phyloP scores from a whole-genome alignment of 805 yeast genomes.

The Deakozyma indianensis region DNA sequence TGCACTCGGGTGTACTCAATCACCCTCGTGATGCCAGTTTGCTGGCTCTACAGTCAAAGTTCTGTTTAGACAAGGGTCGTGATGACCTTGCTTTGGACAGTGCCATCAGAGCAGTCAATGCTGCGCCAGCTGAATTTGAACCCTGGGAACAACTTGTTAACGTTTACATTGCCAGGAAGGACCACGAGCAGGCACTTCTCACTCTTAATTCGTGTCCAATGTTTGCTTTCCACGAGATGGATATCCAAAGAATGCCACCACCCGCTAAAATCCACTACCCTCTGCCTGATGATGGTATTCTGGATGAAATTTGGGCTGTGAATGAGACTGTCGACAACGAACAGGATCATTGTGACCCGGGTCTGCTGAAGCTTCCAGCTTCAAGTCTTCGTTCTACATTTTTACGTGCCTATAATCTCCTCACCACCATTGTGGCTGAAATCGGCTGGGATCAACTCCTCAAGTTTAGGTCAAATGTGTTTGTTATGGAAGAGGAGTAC shows the following conservation, averaged over 20 bases:
- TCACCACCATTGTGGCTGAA: constrained; percentile 50
- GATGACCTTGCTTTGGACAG: constrained; percentile 41
- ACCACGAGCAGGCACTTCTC: constrained; percentile 45
- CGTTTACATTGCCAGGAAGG: constrained; percentile 40
- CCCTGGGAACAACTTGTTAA: constrained; percentile 56
- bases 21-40: constrained; percentile 44
- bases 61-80: constrained; percentile 40
- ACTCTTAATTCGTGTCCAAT: constrained; percentile 68
- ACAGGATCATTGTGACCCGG: constrained; percentile 29
- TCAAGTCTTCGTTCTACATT: constrained; percentile 39
- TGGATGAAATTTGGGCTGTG: constrained; percentile 34
- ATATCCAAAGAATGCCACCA: constrained; percentile 28
- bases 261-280: constrained; percentile 34
- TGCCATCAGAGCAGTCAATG: constrained; percentile 45
- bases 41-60: constrained; percentile 48
- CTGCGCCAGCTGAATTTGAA: constrained; percentile 64
- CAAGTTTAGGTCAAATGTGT: constrained; percentile 49
- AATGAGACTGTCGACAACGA: constrained; percentile 18
- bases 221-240: constrained; percentile 34
- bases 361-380: constrained; percentile 36
- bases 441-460: constrained; percentile 78
- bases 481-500: constrained; percentile 71
- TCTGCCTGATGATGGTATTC: constrained; percentile 38
- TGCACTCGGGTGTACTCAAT: constrained; percentile 26
- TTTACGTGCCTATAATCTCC: constrained; percentile 47